Evolutionary conservation across 768 basidiomycete species (phyloP), one percentile per base, ranked within the genome.

Genomic region (Termitomyces titanicus): DNA sequence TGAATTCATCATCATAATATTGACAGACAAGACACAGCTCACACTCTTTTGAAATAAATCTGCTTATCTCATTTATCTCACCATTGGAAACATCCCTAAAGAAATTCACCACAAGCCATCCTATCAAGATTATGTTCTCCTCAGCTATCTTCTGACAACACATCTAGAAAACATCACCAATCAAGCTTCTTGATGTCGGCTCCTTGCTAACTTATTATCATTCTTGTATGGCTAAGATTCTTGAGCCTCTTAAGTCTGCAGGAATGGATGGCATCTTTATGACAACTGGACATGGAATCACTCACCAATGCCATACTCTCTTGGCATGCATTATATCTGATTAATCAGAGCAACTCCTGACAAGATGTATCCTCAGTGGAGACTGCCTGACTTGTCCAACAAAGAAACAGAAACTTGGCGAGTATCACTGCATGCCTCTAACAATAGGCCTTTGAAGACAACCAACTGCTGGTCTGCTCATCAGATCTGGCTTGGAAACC

Each of bases 11-110:
- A 40, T 82, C 7, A 77, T 81, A n/a, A 55, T 81, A 1, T 70
- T 76, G 0, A 70, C 77, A 0, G 77, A 82, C 63, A 80, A 79
- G 50, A 80, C 76, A 0, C 64, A 71, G 47, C 61, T 80, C 0
- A 75, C 74, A 0, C 52, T 63, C 0, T 76, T 79, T 55, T 58
- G 72, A 1, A 71, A 75, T 51, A 37, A 37, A 77, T 56, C 58
- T 18, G 73, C 75, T 7, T 80, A 75, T 59, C 79, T 79, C 0
- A 66, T 81, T 0, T 82, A 82, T 56, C 48, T 80, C 10, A 76
- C 79, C 0, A 72, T 80, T 47, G 76, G 77, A 0, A 78, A 79
- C 51, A 64, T 81, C 5, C 64, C 69, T 0, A 79, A 79, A 47
- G 60, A 69, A 0, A 68, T 75, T 12, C 67, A 68, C 0, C 65